Conservation (phyloP, 345 rosid genomes). For the Euphorbia lathyris region DNA sequence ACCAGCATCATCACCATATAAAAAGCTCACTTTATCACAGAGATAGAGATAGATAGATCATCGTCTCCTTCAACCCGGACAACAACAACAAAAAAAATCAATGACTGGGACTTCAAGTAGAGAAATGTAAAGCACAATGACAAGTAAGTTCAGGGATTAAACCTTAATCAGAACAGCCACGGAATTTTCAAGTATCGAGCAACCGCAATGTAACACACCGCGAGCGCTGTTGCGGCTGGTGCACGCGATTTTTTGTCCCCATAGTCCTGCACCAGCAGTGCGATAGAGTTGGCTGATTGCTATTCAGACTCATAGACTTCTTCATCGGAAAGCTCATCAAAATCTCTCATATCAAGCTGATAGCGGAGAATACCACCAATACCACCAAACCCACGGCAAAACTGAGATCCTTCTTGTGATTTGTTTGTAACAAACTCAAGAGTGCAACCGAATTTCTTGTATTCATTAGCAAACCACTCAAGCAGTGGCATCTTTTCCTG, state of each 20-base stretch:
- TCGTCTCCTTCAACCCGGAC: not conserved
- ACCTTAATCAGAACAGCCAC: slow-evolving; percentile 17
- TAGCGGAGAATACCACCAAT: slow-evolving; percentile 90
- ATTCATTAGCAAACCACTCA: slow-evolving; percentile 91
- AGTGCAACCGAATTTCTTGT: slow-evolving; percentile 75
- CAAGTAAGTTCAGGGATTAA: slow-evolving; percentile 2
- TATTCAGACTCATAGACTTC: slow-evolving; percentile 74
- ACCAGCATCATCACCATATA: slow-evolving; percentile 4
- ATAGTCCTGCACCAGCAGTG: slow-evolving; percentile 45
- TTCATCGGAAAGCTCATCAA: slow-evolving; percentile 72
- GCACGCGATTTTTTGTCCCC: slow-evolving; percentile 36
- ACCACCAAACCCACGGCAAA: slow-evolving; percentile 93
- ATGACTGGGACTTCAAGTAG: not conserved
- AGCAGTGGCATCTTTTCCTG: slow-evolving; percentile 75
- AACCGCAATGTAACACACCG: slow-evolving; percentile 15
- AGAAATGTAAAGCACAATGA: not conserved
- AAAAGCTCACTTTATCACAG: not conserved
- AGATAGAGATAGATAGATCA: no score
- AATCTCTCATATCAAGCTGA: slow-evolving; percentile 84
- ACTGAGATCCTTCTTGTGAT: slow-evolving; percentile 93
- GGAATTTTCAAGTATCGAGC: slow-evolving; percentile 11
- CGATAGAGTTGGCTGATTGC: slow-evolving; percentile 54
- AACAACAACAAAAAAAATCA: not conserved
- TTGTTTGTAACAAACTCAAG: slow-evolving; percentile 89
- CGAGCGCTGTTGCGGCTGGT: slow-evolving; percentile 24